These are phyloP conservation scores for Magnusiomyces magnusii DNA, from an alignment of 1,139 yeast genomes.

Conservation along the genomic window DNA sequence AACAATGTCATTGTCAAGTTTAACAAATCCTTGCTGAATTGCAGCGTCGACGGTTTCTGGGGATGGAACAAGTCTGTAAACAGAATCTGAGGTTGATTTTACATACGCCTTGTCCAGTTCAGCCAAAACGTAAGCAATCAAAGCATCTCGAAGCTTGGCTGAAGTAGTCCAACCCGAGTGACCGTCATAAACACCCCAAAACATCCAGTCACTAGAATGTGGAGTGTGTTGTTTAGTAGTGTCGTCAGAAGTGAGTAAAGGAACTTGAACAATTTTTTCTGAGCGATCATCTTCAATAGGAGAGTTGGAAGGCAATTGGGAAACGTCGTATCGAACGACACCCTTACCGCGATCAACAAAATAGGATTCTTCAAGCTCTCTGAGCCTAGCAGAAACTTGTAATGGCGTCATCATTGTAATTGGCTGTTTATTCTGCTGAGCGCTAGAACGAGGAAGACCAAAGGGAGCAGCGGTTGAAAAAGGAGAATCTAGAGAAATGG, in stretches of 20 bases:
- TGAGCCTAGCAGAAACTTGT: conserved; percentile 62
- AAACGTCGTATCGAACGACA: conserved; percentile 82
- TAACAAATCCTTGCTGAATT: conserved; percentile 69
- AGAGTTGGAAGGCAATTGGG: conserved; percentile 83
- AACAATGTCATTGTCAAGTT: conserved; percentile 82
- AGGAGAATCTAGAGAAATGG: conserved; percentile 11
- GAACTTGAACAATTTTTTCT: conserved; percentile 79
- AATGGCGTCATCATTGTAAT: conserved; percentile 49
- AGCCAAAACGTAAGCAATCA: conserved; percentile 66
- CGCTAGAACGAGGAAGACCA: conserved; percentile 14
- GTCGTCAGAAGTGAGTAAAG: conserved; percentile 36
- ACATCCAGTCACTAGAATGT: conserved; percentile 72
- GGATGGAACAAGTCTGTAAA: conserved; percentile 48
- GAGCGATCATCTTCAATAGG: conserved; percentile 95
- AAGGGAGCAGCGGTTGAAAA: conserved; percentile 14
- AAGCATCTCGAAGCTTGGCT: conserved; percentile 68
- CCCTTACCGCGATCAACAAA: conserved; percentile 79
- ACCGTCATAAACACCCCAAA: conserved; percentile 95
- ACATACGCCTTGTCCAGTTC: conserved; percentile 66
- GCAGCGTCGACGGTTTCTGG: conserved; percentile 72
- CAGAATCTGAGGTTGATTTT: conserved; percentile 26
- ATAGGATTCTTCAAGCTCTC: conserved; percentile 75
- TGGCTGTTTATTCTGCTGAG: conserved; percentile 10
- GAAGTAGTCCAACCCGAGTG: conserved; percentile 97
- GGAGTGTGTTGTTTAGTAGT: background rate